phyloP scores from a whole-genome alignment of 805 yeast genomes.

The Aciculoconidium aculeatum region DNA sequence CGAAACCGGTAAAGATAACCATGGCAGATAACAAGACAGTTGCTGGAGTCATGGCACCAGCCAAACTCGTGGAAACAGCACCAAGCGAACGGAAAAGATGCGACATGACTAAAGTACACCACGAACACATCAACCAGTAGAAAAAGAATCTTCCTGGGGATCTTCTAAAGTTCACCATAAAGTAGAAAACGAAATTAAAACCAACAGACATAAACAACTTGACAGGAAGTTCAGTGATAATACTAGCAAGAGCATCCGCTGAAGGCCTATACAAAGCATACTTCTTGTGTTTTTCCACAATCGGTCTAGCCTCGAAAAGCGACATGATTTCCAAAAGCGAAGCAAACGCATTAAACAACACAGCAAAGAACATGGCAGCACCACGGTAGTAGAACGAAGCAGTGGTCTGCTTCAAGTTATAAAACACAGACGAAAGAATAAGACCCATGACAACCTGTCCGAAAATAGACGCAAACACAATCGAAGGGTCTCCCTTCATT shows the following conservation, averaged over 20 bases:
- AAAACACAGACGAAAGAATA: conserved; percentile 52
- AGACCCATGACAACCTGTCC: conserved; percentile 51
- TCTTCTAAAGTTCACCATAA: conserved; percentile 49
- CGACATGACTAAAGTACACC: conserved; percentile 48
- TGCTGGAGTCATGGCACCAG: conserved; percentile 42
- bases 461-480: conserved; percentile 35
- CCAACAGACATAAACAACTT: conserved; percentile 38
- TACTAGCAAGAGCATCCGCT: conserved; percentile 60
- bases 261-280: conserved; percentile 55
- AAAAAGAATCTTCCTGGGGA: conserved; percentile 51
- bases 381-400: conserved; percentile 49
- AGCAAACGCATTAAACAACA: conserved; percentile 56
- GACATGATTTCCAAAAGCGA: conserved; percentile 54
- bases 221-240: conserved; percentile 53
- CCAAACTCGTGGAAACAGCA: conserved; percentile 34
- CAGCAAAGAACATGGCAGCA: conserved; percentile 63
- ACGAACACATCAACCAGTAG: conserved; percentile 38
- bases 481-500: conserved; percentile 44
- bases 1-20: conserved; percentile 50
- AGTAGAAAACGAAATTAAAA: conserved; percentile 48
- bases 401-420: conserved; percentile 41
- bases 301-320: conserved; percentile 49
- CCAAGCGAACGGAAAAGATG: conserved; percentile 40
- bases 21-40: conserved; percentile 43
- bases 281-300: conserved; percentile 54